Evolutionary conservation across 2,329 filamentous ascomycete genomes (phyloP), one percentile per base, ranked within the genome.

Genomic region (Verticillium albo-atrum): DNA sequence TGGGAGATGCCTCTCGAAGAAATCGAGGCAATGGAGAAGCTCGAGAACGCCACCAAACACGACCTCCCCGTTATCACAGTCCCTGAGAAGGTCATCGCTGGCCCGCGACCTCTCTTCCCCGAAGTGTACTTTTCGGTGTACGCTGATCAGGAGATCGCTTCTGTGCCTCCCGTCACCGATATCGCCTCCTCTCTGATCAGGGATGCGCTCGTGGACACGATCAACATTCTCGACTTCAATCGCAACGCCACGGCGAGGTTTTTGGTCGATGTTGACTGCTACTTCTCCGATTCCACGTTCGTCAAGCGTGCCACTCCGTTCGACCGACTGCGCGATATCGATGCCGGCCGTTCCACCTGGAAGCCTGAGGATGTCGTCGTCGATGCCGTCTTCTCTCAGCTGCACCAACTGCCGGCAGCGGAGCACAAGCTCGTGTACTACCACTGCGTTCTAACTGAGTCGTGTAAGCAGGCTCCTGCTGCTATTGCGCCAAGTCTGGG

Each of bases 401-500:
- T 99, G 50, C 91, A 97, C 71, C 90, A 92, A 72, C 83, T 99
- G 37, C 95, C 95, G 4, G 82, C 81, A 3, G 87, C 95, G 0
- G 92, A 97, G 74, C 92, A 97, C 76, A 97, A 97, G 75, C 82
- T 97, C 1, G 91, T 99, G 10, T 99, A 97, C 75, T 99, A 97
- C 73, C 95, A 99, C 74, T 90, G 93, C 0, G 87, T 98, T 3
- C 86, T 99, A 55, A 98, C 94, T 0, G 94, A 99, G 74, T 87
- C 92, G 60, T 99, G 95, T 80, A 98, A 97, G 77, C 88, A 98
- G 66, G 94, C 93, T 0, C 95, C 95, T 2, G 92, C 91, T 17
- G 95, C 95, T n/a, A 95, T 99, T 67, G 95, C 95, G 2, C 95
- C 95, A 1, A 96, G 91, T 70, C 79, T 99, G 47, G 95, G 95